A percentile compares a stretch with the other conserved stretches of the same genome.
Evolutionary conservation across 805 yeast species (phyloP).

Genomic region (Limtongia smithiae): DNA sequence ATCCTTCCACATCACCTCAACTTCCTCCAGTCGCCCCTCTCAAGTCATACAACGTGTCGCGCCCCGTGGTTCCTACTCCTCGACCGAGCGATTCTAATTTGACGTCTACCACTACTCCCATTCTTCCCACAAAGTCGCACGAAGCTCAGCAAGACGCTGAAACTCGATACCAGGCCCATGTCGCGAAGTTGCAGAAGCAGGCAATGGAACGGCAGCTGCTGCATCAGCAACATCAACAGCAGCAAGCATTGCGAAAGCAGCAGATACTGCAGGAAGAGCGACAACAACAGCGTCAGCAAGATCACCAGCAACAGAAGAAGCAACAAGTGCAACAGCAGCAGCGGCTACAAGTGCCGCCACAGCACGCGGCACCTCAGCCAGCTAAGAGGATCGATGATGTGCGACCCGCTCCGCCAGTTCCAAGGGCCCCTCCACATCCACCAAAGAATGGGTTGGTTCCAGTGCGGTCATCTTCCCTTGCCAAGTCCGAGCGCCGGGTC

Average conservation of each 20-base stretch:
- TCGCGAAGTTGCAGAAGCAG: slow-evolving; percentile 28
- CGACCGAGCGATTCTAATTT: slow-evolving; percentile 4
- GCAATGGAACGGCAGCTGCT: slow-evolving; percentile 22
- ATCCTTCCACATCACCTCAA: too few relatives aligned
- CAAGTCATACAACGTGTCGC: slow-evolving; percentile 21
- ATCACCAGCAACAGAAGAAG: slow-evolving; percentile 13
- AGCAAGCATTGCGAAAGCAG: slow-evolving; percentile 16
- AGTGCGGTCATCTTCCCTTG: background rate
- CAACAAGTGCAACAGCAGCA: slow-evolving; percentile 14
- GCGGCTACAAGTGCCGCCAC: slow-evolving; percentile 9
- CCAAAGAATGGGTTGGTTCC: slow-evolving; percentile 10
- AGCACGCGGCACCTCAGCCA: background rate
- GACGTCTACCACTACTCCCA: background rate
- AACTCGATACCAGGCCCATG: slow-evolving; percentile 24
- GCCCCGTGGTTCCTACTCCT: slow-evolving; percentile 26
- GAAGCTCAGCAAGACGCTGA: slow-evolving; percentile 19
- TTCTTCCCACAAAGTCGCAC: slow-evolving; percentile 1
- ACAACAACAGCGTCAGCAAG: slow-evolving; percentile 28
- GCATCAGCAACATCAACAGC: slow-evolving; percentile 21
- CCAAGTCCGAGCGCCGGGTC: slow-evolving; percentile 20
- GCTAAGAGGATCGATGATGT: too few relatives aligned
- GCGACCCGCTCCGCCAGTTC: background rate
- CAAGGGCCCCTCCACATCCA: too few relatives aligned
- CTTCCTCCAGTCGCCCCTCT: too few relatives aligned
- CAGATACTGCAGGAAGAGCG: slow-evolving; percentile 19